Evolutionary conservation across 2,329 filamentous ascomycete species (phyloP).

Genomic region (Aspergillus tubingensis): DNA sequence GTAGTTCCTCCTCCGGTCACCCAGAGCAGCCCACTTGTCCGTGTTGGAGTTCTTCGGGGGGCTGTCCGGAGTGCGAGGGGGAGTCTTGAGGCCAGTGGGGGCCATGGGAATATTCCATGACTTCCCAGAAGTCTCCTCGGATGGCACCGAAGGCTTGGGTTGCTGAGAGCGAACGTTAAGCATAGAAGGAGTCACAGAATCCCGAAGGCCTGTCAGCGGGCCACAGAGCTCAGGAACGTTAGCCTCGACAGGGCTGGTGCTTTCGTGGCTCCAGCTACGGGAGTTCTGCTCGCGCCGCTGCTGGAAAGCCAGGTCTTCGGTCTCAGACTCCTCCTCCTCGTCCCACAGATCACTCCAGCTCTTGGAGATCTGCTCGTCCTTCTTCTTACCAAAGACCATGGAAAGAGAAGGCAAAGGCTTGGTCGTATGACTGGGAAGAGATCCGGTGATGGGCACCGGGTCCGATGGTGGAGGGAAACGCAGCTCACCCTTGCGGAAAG

Average conservation of each 20-base stretch:
- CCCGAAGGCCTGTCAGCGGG: slow-evolving; percentile 55
- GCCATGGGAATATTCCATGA: slow-evolving; percentile 68
- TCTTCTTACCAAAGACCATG: slow-evolving; percentile 71
- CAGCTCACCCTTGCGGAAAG: slow-evolving; percentile 49
- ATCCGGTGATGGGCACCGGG: slow-evolving; percentile 75
- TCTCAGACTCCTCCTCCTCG: slow-evolving; percentile 73
- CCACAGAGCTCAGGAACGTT: slow-evolving; percentile 45
- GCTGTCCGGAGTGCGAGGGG: slow-evolving; percentile 58
- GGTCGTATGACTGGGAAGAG: slow-evolving; percentile 61
- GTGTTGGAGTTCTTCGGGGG: slow-evolving; percentile 55
- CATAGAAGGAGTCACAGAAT: slow-evolving; percentile 56
- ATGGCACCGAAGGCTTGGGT: slow-evolving; percentile 20
- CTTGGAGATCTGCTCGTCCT: slow-evolving; percentile 82
- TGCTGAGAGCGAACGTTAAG: slow-evolving; percentile 50
- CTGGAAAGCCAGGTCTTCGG: slow-evolving; percentile 62
- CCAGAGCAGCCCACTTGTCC: slow-evolving; percentile 89
- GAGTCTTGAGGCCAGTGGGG: slow-evolving; percentile 38
- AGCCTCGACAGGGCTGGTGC: slow-evolving; percentile 47
- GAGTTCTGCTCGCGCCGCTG: slow-evolving; percentile 65
- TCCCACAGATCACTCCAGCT: slow-evolving; percentile 99
- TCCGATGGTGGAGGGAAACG: slow-evolving; percentile 54
- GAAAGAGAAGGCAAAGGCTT: slow-evolving; percentile 70
- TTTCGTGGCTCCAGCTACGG: slow-evolving; percentile 78
- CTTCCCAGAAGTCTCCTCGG: slow-evolving; percentile 28
- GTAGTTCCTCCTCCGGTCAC: slow-evolving; percentile 75